These are phyloP conservation scores for Cornus kousa DNA, from an alignment of 148 eudicot genomes.

Conservation along the genomic window DNA sequence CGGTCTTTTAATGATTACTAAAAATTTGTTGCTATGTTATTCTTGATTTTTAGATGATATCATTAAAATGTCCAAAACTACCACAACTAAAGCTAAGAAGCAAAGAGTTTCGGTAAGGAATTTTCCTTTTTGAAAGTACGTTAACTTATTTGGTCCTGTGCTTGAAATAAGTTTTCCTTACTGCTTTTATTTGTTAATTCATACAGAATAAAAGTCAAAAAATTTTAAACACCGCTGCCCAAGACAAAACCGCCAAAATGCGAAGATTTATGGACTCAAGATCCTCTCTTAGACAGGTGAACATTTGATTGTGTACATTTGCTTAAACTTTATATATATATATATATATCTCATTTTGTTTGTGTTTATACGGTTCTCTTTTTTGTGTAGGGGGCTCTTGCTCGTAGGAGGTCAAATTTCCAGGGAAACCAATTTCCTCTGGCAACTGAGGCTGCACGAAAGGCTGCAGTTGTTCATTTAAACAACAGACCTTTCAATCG, in stretches of 20 bases:
- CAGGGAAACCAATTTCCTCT: constrained; percentile 69
- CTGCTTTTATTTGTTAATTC: too few relatives aligned
- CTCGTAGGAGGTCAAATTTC: constrained; percentile 72
- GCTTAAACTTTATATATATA: too few relatives aligned
- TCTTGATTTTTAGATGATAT: constrained; percentile 69
- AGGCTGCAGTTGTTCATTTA: constrained; percentile 52
- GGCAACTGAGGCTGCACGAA: constrained; percentile 73
- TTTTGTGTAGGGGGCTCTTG: constrained; percentile 64
- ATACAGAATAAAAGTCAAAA: constrained; percentile 63
- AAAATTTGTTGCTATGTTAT: constrained; percentile 4
- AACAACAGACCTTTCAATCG: constrained; percentile 47
- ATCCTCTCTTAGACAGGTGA: constrained; percentile 78
- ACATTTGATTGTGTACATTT: too few relatives aligned
- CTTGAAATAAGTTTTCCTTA: background rate
- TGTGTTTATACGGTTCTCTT: background rate
- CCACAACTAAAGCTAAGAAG: constrained; percentile 49
- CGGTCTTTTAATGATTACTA: background rate
- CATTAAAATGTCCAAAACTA: constrained; percentile 82
- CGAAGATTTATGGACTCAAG: constrained; percentile 68
- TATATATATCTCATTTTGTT: background rate
- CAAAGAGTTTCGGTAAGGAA: constrained; percentile 68
- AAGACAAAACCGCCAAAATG: constrained; percentile 55
- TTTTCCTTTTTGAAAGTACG: constrained; percentile 1
- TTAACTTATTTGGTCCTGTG: background rate
- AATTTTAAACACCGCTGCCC: constrained; percentile 35